These are phyloP conservation scores for Plectosphaerella plurivora DNA, from an alignment of 2,329 filamentous ascomycete species.

Conservation along the genomic window DNA sequence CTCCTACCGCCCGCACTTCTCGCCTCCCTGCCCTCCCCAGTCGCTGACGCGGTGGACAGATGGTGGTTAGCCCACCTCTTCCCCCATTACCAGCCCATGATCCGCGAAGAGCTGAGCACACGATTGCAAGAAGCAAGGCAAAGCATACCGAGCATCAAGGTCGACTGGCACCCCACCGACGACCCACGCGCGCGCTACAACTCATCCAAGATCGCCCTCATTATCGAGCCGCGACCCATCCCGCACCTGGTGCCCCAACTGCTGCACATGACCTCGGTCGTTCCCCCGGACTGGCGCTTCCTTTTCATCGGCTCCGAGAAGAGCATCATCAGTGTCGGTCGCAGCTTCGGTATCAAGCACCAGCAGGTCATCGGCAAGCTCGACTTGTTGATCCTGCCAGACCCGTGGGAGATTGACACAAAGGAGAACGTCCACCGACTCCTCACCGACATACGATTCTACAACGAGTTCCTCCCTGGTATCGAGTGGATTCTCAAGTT, in stretches of 20 bases:
- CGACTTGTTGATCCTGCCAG: constrained; percentile 43
- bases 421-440: constrained; percentile 44
- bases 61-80: constrained; percentile 42
- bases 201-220: constrained; percentile 43
- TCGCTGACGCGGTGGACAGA: constrained; percentile 20
- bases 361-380: constrained; percentile 47
- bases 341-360: constrained; percentile 40
- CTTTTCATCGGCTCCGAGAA: constrained; percentile 45
- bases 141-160: constrained; percentile 32
- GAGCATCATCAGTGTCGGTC: constrained; percentile 39
- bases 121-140: constrained; percentile 33
- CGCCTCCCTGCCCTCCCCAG: no score
- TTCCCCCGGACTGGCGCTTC: constrained; percentile 54
- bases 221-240: constrained; percentile 45
- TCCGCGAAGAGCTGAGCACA: constrained; percentile 30
- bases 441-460: constrained; percentile 47
- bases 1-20: neutral
- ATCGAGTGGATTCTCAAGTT: constrained; percentile 52
- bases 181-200: constrained; percentile 35
- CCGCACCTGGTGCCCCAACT: constrained; percentile 45
- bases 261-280: constrained; percentile 47
- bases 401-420: constrained; percentile 39
- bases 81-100: constrained; percentile 37
- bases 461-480: constrained; percentile 42
- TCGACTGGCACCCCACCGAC: constrained; percentile 29